These are phyloP conservation scores for Aspergillus avenaceus DNA, from an alignment of 495 filamentous ascomycete species.

Conservation along the genomic window DNA sequence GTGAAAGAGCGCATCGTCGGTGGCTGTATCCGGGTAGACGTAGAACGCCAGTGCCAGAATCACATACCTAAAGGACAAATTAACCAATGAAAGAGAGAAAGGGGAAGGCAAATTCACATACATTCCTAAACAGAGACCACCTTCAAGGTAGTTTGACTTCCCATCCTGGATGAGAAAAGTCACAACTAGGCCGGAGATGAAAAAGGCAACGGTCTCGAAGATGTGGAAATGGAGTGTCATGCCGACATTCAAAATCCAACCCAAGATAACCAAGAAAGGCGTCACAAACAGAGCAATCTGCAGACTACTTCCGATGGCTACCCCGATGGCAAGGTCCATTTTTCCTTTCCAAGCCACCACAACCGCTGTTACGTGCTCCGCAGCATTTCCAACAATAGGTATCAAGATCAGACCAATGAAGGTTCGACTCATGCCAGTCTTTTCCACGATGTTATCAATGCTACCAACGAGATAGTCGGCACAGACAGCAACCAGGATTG, in stretches of 20 bases:
- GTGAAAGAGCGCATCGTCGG: constrained; percentile 16
- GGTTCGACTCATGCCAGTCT: constrained; percentile 83
- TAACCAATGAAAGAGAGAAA: constrained; percentile 2
- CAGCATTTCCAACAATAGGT: constrained; percentile 96
- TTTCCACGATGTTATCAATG: constrained; percentile 83
- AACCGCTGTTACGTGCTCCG: constrained; percentile 93
- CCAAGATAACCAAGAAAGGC: constrained; percentile 83
- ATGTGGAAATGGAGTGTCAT: constrained; percentile 92
- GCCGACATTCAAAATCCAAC: constrained; percentile 77
- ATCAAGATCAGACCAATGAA: constrained; percentile 96
- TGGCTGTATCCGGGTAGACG: constrained; percentile 69
- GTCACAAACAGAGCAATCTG: constrained; percentile 95
- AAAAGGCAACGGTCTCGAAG: constrained; percentile 94
- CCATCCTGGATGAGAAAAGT: constrained; percentile 92
- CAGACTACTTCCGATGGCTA: constrained; percentile 88
- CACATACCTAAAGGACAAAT: constrained; percentile 48
- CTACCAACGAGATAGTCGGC: constrained; percentile 92
- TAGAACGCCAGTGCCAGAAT: constrained; percentile 90
- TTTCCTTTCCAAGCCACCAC: constrained; percentile 92
- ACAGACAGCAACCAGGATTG: constrained; percentile 80
- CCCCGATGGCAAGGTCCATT: constrained; percentile 95
- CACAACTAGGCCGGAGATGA: constrained; percentile 81
- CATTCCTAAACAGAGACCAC: constrained; percentile 79
- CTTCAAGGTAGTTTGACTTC: constrained; percentile 93
- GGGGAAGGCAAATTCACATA: constrained; percentile 34